Base-by-base conservation (phyloP, 225 moss, liverwort and hornwort genomes). In the Takakia lepidozioides region DNA sequence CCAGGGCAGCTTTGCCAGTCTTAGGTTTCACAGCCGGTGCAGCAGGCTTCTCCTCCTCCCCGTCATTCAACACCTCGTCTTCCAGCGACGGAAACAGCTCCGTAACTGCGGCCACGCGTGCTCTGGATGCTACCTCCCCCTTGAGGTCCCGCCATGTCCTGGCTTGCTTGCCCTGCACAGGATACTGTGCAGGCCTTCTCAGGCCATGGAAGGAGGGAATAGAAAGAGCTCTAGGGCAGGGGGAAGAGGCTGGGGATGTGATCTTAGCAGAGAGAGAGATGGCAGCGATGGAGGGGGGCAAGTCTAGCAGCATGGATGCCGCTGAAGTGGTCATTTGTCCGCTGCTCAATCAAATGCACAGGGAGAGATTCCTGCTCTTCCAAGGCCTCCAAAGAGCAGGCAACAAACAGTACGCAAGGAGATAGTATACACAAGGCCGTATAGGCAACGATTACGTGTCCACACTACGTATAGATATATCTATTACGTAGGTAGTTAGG, bases 1-100 rank as follows among this genome's bases (percentile, higher is more conserved):
- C 57, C 50, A 86, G 57, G 11, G 86, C 86, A 13, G 79, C 83
- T 49, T 86, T 86, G 5, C 83, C 86, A 1, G 71, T 79, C 80
- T 79, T 86, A 1, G 73, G 75, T 64, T 86, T 86, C 3, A 55
- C 52, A 19, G 69, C 66, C 16, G 52, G 61, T 0, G 62, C 42
- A 0, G 70, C 55, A 40, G 1, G 56, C 3, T 7, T 49, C 0
- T 38, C 51, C 4, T 25, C 36, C 17, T 69, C 75, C 26, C 51
- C 56, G 49, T 79, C 79, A 3, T 66, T 68, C 0, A 74, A 75
- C 24, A 78, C 26, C 38, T 67, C 59, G 49, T 81, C 76, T 60
- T 76, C 76, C 38, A 49, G 37, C 29, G 41, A 42, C 10, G 62
- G 67, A 22, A 83, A 80, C 14, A 83, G 65, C 19, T 78, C 71